These are phyloP conservation scores for Hypoxylon perforatum DNA, from an alignment of 495 filamentous ascomycete genomes.

Conservation along the genomic window DNA sequence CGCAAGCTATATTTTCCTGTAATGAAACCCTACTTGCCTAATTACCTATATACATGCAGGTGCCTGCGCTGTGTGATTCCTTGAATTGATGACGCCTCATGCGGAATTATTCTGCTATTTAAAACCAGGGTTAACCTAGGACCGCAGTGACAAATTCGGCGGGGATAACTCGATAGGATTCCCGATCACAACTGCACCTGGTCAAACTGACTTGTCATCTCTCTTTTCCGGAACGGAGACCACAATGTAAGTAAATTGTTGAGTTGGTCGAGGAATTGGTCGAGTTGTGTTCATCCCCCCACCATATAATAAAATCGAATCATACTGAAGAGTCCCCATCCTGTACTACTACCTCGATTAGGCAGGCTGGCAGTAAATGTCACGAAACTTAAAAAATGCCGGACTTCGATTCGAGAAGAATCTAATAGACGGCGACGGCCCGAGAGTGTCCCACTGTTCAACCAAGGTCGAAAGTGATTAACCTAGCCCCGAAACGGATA, in stretches of 20 bases:
- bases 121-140: conserved; percentile 2
- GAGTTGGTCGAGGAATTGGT: not conserved
- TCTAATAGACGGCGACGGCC: not conserved
- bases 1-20: not conserved
- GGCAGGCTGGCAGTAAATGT: conserved; percentile 15
- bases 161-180: conserved; percentile 9
- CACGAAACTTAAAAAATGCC: not conserved
- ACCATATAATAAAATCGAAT: conserved; percentile 7
- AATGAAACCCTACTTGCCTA: conserved; percentile 24
- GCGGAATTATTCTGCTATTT: conserved; percentile 2
- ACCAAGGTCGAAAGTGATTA: not conserved
- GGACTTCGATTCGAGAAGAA: not conserved
- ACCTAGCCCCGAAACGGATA: not conserved
- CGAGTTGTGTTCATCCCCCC: conserved; percentile 10
- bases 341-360: conserved; percentile 18
- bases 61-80: too few relatives aligned
- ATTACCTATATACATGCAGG: not conserved
- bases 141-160: conserved; percentile 1
- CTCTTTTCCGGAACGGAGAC: not conserved
- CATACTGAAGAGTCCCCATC: conserved; percentile 19
- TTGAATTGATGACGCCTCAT: conserved; percentile 15
- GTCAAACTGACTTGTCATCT: conserved; percentile 19
- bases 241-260: too few relatives aligned
- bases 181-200: conserved; percentile 12
- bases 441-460: not conserved